Conservation (phyloP, 2,329 filamentous ascomycete genomes). For the Aschersonia sp. region DNA sequence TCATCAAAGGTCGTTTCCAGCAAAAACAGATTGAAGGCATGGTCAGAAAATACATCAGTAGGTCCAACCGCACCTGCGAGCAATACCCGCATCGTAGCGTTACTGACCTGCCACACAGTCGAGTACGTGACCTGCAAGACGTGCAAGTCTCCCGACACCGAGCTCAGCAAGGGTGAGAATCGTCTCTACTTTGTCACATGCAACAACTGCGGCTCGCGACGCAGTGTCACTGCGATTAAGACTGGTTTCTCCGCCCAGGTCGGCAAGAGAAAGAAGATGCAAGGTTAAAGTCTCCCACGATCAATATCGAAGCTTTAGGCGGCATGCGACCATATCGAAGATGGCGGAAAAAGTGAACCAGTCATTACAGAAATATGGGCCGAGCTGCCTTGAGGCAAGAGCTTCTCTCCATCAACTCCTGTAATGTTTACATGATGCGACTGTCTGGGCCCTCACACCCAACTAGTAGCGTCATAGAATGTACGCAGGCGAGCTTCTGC, state of each 20-base stretch:
- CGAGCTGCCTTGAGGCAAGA: too few species aligned
- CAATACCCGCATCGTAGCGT: too few species aligned
- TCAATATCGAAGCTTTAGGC: too few species aligned
- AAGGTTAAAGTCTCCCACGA: conserved; percentile 42
- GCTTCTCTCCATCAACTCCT: too few species aligned
- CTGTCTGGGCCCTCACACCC: too few species aligned
- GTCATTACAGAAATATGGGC: too few species aligned
- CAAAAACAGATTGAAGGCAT: conserved; percentile 99
- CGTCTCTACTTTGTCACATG: conserved; percentile 97
- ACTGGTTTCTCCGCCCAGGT: conserved; percentile 99
- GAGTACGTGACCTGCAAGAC: conserved; percentile 99
- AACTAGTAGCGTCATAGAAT: too few species aligned
- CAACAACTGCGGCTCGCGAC: conserved; percentile 67
- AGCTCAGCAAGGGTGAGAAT: conserved; percentile 98
- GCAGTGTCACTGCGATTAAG: conserved; percentile 95
- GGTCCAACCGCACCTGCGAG: conserved; percentile 17
- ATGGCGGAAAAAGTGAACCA: too few species aligned
- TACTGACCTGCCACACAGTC: conserved; percentile 29
- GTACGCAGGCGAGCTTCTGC: too few species aligned
- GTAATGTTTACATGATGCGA: too few species aligned
- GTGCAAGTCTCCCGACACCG: conserved; percentile 85
- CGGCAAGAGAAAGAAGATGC: conserved; percentile 93
- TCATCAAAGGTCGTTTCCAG: conserved; percentile 99
- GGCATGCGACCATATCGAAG: too few species aligned
- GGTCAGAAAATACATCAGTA: conserved; percentile 85